Evolutionary conservation across 2,329 filamentous ascomycete genomes (phyloP), one percentile per base, ranked within the genome.

Genomic region (Curvularia sp.): DNA sequence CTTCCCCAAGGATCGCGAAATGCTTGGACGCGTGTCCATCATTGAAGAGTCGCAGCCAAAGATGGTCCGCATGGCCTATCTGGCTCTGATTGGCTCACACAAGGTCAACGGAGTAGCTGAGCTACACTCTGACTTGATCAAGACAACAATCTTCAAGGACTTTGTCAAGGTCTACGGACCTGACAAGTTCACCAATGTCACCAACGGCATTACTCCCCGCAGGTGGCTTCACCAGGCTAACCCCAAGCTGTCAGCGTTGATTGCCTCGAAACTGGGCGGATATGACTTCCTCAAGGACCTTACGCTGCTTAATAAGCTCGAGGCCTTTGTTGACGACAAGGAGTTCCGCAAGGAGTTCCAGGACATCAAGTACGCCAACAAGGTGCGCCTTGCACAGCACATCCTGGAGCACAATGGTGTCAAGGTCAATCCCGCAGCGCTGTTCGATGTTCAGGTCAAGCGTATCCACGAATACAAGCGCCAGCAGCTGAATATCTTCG

Each of bases 381-480:
- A 99, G 80, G 87, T 96, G 59, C 89, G 91, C 49, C 86, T 99
- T 53, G 93, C 95, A 43, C 90, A 93, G 76, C 91, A 95, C 78
- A 97, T 99, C 81, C 92, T 95, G 81, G 83, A 87, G 28, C 88
- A 89, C 5, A 91, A 89, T 1, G 90, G 89, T 28, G 86, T 97
- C 55, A 87, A 84, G 3, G 92, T 99, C 76, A 95, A 97, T 77
- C 94, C 95, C 0, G 81, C 89, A 9, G 86, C 94, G 0, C 84
- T 99, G 18, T 99, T 99, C 69, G 95, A 99, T 74, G 91, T 99
- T 10, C 95, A 99, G 75, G 95, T 99, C 71, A 99, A 99, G 85
- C 90, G 95, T 73, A 99, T 99, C 67, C 95, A 99, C 79, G 95
- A 99, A 73, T 99, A 99, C 82, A 99, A 99, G 85, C 90, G 93